These are phyloP conservation scores for Yamadazyma membranifaciens DNA, from an alignment of 1,139 yeast species.

Conservation along the genomic window DNA sequence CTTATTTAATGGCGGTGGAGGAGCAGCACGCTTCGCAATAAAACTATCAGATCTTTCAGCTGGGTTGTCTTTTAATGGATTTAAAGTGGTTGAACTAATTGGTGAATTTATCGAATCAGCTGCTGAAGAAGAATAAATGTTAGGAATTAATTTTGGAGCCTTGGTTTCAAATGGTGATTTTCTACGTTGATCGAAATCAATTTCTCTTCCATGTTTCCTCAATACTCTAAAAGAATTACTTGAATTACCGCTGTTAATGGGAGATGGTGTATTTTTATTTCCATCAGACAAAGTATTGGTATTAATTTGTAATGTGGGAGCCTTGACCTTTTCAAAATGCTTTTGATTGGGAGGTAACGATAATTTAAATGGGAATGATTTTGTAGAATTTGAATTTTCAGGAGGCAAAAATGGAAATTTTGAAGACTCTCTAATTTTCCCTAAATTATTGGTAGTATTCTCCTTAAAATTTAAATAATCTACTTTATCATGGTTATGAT, in stretches of 20 bases:
- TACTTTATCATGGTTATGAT: slow-evolving; percentile 27
- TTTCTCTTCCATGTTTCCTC: slow-evolving; percentile 64
- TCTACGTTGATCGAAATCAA: slow-evolving; percentile 78
- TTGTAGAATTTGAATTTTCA: neutral
- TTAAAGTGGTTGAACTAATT: slow-evolving; percentile 37
- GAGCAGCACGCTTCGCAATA: slow-evolving; percentile 70
- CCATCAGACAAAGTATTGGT: slow-evolving; percentile 16
- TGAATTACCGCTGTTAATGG: slow-evolving; percentile 20
- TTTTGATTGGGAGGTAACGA: slow-evolving; percentile 20
- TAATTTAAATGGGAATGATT: slow-evolving; percentile 20
- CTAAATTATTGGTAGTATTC: slow-evolving; percentile 16
- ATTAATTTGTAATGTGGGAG: slow-evolving; percentile 30
- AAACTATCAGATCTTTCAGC: slow-evolving; percentile 24
- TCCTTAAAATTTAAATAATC: slow-evolving; percentile 71
- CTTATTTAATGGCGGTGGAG: slow-evolving; percentile 59
- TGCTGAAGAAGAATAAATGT: slow-evolving; percentile 43
- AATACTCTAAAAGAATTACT: slow-evolving; percentile 58
- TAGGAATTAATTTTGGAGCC: slow-evolving; percentile 43
- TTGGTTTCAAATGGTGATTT: slow-evolving; percentile 65
- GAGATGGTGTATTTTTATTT: slow-evolving; percentile 4
- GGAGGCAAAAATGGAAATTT: slow-evolving; percentile 15
- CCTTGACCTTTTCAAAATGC: slow-evolving; percentile 14
- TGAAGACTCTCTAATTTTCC: slow-evolving; percentile 13
- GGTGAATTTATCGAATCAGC: slow-evolving; percentile 35
- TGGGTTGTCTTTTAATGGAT: slow-evolving; percentile 29